Evolutionary conservation across 768 basidiomycete genomes (phyloP), one percentile per base, ranked within the genome.

Genomic region (Leccinum broughii): DNA sequence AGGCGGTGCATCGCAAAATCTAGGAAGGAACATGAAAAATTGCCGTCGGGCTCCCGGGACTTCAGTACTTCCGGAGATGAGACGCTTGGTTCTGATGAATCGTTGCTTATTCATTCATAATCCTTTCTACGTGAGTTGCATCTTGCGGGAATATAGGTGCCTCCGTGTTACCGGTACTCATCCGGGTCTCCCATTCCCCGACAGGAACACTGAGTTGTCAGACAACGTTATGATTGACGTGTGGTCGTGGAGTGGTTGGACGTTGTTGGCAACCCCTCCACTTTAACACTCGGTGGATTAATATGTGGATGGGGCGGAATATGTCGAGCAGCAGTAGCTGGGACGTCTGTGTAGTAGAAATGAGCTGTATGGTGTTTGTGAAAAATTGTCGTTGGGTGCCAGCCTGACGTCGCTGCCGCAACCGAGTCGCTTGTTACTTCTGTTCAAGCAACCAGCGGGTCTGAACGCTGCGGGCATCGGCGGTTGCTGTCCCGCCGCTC

Each of bases 1-100:
- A 79, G 78, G 64, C 76, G 79, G n/a, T 71, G 82, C 44, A 75
- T 76, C 14, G 72, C 71, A 1, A 78, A 75, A 62, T 62, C 69
- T 26, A 61, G 44, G 48, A 70, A 60, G 58, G 39, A 15, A 44
- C 34, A 55, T 28, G 63, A 60, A 51, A 54, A 39, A 51, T 37
- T 39, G 7, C 49, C 41, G 9, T 35, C 50, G 28, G 48, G 49
- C 24, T 3, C 37, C 32, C 48, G 17, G 50, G 59, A 49, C 20
- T 20, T 20, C 34, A 44, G 20, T 8, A 8, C 51, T 51, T 63
- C 60, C 49, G 51, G 57, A 24, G 55, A 52, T 5, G 59, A 54
- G 46, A 51, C n/a, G n/a, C 2, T 26, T 34, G 34, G 46, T 49
- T 58, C 60, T 10, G 61, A 54, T 53, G 44, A 41, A 22, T 57